Conservation (phyloP, 2,329 filamentous ascomycete species). For the Fusarium nematophilum region DNA sequence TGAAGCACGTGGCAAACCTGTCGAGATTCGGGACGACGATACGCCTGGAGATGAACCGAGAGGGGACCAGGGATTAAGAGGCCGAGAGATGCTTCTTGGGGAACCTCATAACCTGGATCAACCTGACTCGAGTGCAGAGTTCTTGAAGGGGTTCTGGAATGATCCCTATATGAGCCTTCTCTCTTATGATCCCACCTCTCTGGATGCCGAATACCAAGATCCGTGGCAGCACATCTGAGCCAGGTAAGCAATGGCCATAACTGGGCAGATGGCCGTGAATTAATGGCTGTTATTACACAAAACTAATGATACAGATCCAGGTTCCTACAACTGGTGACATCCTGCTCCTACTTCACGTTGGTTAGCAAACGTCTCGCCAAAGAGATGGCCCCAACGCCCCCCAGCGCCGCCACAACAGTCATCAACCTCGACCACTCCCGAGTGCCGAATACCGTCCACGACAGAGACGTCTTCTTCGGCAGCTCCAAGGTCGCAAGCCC, state of each 20-base stretch:
- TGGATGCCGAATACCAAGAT: background rate
- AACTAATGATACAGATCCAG: no score
- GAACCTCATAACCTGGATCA: conserved; percentile 1
- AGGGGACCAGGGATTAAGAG: background rate
- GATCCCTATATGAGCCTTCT: conserved; percentile 28
- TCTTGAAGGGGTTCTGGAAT: conserved; percentile 28
- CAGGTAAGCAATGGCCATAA: no score
- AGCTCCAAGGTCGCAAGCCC: conserved; percentile 28
- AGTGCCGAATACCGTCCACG: background rate
- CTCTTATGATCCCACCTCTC: conserved; percentile 11
- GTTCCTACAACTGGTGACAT: no score
- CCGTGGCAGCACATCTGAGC: background rate
- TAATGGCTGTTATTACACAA: no score
- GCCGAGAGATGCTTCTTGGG: background rate
- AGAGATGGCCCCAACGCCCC: background rate
- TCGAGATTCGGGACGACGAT: conserved; percentile 7
- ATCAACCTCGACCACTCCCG: background rate
- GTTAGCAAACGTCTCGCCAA: background rate
- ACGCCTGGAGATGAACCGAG: background rate
- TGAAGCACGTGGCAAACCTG: conserved; percentile 20
- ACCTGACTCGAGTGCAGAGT: conserved; percentile 1
- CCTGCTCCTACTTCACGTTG: background rate
- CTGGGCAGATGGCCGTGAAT: no score
- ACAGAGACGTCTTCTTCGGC: background rate
- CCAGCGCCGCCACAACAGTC: background rate